Conservation (phyloP, 331 rosid species). For the Telfairia occidentalis region DNA sequence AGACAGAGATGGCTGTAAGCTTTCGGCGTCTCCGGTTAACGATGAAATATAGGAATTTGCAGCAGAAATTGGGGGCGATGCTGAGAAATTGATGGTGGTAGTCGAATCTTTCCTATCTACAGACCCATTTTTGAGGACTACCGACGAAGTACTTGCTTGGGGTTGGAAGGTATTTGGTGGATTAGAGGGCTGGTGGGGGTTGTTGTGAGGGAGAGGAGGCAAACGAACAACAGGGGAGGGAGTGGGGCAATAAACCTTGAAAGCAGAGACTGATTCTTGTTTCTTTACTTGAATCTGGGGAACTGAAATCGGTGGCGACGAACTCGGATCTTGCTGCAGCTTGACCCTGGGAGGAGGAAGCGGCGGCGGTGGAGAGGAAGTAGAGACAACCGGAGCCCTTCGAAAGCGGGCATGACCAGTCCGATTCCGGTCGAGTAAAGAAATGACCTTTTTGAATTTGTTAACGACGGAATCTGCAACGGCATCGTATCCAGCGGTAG, state of each 20-base stretch:
- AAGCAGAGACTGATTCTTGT: constrained; percentile 39
- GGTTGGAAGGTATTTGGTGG: constrained; percentile 1
- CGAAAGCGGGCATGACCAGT: constrained; percentile 79
- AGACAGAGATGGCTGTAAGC: constrained; percentile 28
- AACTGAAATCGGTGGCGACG: constrained; percentile 3
- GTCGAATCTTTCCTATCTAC: constrained; percentile 24
- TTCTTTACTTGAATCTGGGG: not conserved
- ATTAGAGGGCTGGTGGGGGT: not conserved
- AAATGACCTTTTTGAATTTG: constrained; percentile 57
- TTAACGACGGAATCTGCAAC: constrained; percentile 48
- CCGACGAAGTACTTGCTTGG: not conserved
- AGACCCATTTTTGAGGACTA: constrained; percentile 17
- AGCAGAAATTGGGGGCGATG: constrained; percentile 32
- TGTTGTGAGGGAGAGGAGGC: constrained; percentile 37
- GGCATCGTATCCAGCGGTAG: constrained; percentile 12
- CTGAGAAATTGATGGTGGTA: constrained; percentile 21
- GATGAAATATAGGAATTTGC: constrained; percentile 50
- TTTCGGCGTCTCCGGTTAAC: constrained; percentile 35
- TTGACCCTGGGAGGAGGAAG: constrained; percentile 13
- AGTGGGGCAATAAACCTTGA: constrained; percentile 48
- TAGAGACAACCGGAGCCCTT: constrained; percentile 22
- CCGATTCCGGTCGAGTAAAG: constrained; percentile 39
- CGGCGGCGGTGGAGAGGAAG: constrained; percentile 5
- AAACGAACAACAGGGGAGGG: constrained; percentile 29
- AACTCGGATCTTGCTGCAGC: constrained; percentile 5